Base-by-base conservation (phyloP, 2,329 filamentous ascomycete species). In the Apiospora pterosperma region DNA sequence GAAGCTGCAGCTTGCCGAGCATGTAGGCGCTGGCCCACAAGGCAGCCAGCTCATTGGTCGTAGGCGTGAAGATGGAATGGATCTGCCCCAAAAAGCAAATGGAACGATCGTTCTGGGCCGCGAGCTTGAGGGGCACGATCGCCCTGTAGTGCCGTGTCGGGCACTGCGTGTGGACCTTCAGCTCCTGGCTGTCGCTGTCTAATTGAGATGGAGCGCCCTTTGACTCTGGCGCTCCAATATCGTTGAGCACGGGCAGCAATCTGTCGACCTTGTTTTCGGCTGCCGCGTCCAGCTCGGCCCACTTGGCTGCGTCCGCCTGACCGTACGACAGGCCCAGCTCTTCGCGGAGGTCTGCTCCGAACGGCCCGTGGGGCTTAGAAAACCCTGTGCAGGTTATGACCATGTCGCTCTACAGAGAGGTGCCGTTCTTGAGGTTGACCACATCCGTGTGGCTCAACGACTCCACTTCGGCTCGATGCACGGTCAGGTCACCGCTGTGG, bases 1-100 rank as follows among this genome's bases (percentile, higher is more conserved):
- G 76, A n/a, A 76, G 62, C 16, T 73, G 67, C 21, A 76, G 36
- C 44, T 72, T 64, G 10, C 74, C 75, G 8, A 72, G 68, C 7
- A 78, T 64, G 59, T 73, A 78, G 5, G 69, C 41, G 59, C 74
- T 68, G 1, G 67, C 73, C 75, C 75, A 78, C 28, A 78, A 66
- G 2, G 74, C 67, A 63, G 76, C 75, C 10, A 76, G 67, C 63
- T 74, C 72, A 1, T 71, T 66, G 11, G 74, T 65, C 66, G 55
- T 69, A 69, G 72, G 71, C 2, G 73, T 73, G 36, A 69, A 65
- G 3, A 67, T 68, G 3, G 72, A 68, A 65, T 73, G 71, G 38
- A 74, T 69, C 34, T 69, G 67, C 3, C 72, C 72, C 8, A 67
- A 66, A 34, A 73, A 65, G 34, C 63, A 59, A 28, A 74, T 62